Conservation (phyloP, 371 early-diverging fungal species). For the Circinella umbellata region DNA sequence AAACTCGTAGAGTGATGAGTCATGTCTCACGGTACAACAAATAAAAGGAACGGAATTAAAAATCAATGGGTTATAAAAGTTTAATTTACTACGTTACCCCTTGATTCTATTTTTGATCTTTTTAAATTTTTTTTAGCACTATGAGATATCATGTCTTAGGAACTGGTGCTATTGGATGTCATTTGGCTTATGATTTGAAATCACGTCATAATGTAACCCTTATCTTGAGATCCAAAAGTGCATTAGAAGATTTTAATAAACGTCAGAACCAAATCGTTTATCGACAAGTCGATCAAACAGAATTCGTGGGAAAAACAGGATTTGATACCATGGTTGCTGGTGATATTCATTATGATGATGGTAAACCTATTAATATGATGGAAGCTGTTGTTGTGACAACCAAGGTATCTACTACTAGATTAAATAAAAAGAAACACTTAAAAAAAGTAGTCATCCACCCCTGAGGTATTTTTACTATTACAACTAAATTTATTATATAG, state of each 20-base stretch:
- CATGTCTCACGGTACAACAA: too few relatives aligned
- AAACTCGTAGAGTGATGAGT: too few relatives aligned
- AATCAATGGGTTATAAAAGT: too few relatives aligned
- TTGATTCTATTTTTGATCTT: too few relatives aligned
- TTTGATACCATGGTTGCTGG: conserved; percentile 19
- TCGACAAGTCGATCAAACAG: conserved; percentile 12
- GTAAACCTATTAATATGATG: conserved; percentile 15
- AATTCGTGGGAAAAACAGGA: conserved; percentile 18
- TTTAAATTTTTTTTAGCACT: too few relatives aligned
- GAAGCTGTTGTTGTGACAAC: conserved; percentile 37
- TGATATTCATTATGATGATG: background rate
- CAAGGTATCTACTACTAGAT: conserved; percentile 15
- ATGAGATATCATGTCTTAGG: conserved; percentile 50
- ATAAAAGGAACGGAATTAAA: too few relatives aligned
- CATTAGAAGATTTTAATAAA: conserved; percentile 25
- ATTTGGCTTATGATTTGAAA: conserved; percentile 33
- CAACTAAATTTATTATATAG: too few relatives aligned
- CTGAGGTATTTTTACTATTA: too few relatives aligned
- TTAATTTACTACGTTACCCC: too few relatives aligned
- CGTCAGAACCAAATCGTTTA: conserved; percentile 32
- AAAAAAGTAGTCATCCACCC: too few relatives aligned
- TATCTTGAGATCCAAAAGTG: conserved; percentile 31
- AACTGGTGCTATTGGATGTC: conserved; percentile 54
- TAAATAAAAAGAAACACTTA: too few relatives aligned
- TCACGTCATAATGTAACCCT: conserved; percentile 34